A percentile compares a stretch with the other conserved stretches of the same genome.
These are phyloP conservation scores for Solanum chiquidenum DNA, from an alignment of 257 asterid genomes.

Conservation along the genomic window DNA sequence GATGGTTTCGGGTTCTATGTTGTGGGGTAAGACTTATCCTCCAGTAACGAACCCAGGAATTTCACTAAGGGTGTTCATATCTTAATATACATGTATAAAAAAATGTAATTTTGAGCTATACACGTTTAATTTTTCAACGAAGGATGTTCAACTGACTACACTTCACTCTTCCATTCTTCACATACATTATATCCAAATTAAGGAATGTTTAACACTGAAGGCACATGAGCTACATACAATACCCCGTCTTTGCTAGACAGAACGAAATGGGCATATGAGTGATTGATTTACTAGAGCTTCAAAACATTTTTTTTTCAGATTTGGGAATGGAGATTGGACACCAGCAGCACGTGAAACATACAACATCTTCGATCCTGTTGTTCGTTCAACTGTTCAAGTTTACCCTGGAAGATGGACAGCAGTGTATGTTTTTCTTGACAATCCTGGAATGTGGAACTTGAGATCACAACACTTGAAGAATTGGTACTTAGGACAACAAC, in stretches of 20 bases:
- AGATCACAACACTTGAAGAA: conserved; percentile 14
- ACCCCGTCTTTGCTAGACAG: background rate
- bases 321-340: conserved; percentile 40
- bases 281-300: background rate
- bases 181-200: background rate
- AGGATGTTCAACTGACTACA: background rate
- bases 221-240: background rate
- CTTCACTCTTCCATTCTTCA: background rate
- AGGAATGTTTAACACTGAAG: background rate
- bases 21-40: conserved; percentile 41
- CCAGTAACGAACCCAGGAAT: background rate
- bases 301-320: background rate
- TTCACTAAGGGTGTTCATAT: background rate
- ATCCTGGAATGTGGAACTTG: conserved; percentile 23
- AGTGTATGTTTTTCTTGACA: conserved; percentile 13
- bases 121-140: too few relatives aligned
- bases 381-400: conserved; percentile 18
- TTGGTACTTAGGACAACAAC: conserved; percentile 16
- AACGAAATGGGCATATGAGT: background rate
- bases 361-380: conserved; percentile 36
- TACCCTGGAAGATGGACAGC: conserved; percentile 12
- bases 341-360: conserved; percentile 17
- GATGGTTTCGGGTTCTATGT: conserved; percentile 55
- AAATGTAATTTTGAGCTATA: background rate
- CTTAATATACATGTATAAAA: background rate